A percentile compares a stretch with the other conserved stretches of the same genome.
phyloP scores from a whole-genome alignment of 257 asterid species.

The Henckelia pumila region DNA sequence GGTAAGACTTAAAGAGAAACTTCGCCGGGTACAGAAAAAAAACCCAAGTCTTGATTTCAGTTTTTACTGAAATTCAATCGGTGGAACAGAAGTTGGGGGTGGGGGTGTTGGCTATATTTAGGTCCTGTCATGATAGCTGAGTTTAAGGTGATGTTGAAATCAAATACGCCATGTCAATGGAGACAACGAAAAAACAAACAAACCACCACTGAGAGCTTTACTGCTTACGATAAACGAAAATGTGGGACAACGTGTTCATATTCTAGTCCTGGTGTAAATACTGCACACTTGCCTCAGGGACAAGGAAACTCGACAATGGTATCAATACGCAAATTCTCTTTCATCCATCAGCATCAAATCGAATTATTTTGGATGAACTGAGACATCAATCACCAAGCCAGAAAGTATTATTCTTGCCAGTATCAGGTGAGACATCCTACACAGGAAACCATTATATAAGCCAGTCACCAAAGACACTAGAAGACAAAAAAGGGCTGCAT shows the following conservation, averaged over 20 bases:
- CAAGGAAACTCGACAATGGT: background rate
- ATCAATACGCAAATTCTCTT: background rate
- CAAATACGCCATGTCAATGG: background rate
- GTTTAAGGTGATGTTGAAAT: background rate
- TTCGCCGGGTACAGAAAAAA: background rate
- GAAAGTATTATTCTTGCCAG: background rate
- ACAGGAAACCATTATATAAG: background rate
- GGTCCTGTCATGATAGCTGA: background rate
- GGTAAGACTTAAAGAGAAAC: background rate
- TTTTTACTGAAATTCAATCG: too few relatives aligned
- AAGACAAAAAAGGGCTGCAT: background rate
- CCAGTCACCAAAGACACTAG: background rate
- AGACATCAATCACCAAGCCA: background rate
- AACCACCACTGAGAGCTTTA: background rate
- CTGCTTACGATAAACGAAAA: background rate
- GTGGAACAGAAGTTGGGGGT: background rate
- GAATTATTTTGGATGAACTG: background rate
- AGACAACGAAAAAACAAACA: background rate
- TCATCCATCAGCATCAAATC: background rate
- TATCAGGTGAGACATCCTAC: background rate
- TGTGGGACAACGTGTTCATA: background rate
- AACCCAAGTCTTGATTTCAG: background rate
- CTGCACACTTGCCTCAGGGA: background rate
- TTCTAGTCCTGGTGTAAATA: background rate
- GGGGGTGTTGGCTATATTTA: background rate